phyloP scores from a whole-genome alignment of 495 filamentous ascomycete species.

The Penicillium flavigenum region DNA sequence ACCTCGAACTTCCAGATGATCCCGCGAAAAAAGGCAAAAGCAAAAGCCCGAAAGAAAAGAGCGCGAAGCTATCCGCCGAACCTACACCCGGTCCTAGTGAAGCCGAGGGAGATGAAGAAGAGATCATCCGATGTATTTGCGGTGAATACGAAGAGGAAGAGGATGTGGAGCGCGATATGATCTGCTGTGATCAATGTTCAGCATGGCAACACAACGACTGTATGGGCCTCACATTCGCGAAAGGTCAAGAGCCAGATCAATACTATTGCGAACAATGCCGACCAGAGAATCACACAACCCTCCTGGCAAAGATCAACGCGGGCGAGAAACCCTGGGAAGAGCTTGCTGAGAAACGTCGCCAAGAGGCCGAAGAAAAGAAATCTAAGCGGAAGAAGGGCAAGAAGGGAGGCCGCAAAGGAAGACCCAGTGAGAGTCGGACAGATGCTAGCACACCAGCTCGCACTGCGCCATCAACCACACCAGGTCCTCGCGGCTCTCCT shows the following conservation, averaged over 20 bases:
- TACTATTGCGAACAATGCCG: slow-evolving; percentile 91
- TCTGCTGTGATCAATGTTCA: slow-evolving; percentile 85
- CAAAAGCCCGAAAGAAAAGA: slow-evolving; percentile 57
- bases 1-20: slow-evolving; percentile 65
- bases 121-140: slow-evolving; percentile 89
- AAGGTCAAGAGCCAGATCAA: slow-evolving; percentile 68
- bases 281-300: slow-evolving; percentile 74
- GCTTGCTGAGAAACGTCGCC: slow-evolving; percentile 53
- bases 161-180: slow-evolving; percentile 78
- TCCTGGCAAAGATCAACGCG: slow-evolving; percentile 67
- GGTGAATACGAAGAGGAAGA: slow-evolving; percentile 82
- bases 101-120: slow-evolving; percentile 57
- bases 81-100: slow-evolving; percentile 57
- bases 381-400: slow-evolving; percentile 49
- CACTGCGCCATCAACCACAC: slow-evolving; percentile 32
- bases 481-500: slow-evolving; percentile 28
- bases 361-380: slow-evolving; percentile 51
- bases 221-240: slow-evolving; percentile 78
- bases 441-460: slow-evolving; percentile 37
- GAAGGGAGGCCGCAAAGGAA: slow-evolving; percentile 41
- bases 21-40: slow-evolving; percentile 60
- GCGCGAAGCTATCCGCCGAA: slow-evolving; percentile 46
- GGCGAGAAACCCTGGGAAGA: slow-evolving; percentile 89
- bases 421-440: slow-evolving; percentile 43
- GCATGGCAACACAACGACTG: slow-evolving; percentile 98